Evolutionary conservation across 805 yeast species (phyloP).

Genomic region (Saturnispora quitensis): DNA sequence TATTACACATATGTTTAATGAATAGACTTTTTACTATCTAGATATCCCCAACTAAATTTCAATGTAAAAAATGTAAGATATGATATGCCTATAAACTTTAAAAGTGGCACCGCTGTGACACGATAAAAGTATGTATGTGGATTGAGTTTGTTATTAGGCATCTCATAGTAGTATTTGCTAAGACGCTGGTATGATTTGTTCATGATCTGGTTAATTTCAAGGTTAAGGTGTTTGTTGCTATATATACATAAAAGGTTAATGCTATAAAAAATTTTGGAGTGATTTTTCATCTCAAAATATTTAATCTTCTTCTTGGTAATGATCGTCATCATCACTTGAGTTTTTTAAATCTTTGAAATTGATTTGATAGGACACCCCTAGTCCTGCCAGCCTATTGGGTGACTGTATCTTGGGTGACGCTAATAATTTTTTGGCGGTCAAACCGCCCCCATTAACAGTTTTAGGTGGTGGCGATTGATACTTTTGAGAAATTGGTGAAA

Average conservation of each 20-base stretch:
- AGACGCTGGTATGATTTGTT: not conserved
- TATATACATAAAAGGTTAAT: not conserved
- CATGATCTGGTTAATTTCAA: not conserved
- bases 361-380: conserved; percentile 9
- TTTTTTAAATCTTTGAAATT: conserved; percentile 2
- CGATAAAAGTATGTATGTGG: conserved; percentile 34
- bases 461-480: not conserved
- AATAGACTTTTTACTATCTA: conserved; percentile 3
- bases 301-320: not conserved
- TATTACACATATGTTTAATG: conserved; percentile 1
- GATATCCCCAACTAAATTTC: conserved; percentile 30
- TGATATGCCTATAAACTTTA: conserved; percentile 36
- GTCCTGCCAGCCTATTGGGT: conserved; percentile 15
- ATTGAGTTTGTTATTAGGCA: conserved; percentile 15
- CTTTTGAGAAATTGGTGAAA: not conserved
- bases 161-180: conserved; percentile 11
- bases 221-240: not conserved
- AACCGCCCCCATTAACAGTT: not conserved
- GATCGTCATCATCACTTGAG: not conserved
- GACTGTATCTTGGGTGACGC: conserved; percentile 15
- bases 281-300: not conserved
- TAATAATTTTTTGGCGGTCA: conserved; percentile 11
- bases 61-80: conserved; percentile 39
- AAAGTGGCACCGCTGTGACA: conserved; percentile 37
- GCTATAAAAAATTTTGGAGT: not conserved